phyloP scores from a whole-genome alignment of 2,329 filamentous ascomycete species.

The Colletotrichum graminicola region DNA sequence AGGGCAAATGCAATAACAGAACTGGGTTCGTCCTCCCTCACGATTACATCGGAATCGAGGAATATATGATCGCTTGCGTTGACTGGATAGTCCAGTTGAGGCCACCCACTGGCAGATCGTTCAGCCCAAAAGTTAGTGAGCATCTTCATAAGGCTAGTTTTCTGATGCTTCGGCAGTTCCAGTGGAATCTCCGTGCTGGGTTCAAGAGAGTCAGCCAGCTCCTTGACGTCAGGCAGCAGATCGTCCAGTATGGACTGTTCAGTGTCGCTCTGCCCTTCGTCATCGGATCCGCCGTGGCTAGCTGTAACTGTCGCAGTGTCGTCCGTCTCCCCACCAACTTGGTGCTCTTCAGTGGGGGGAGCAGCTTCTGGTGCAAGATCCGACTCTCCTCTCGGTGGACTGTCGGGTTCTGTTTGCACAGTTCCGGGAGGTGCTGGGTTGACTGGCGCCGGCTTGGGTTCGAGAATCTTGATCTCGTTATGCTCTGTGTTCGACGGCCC shows the following conservation, averaged over 20 bases:
- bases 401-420: constrained; percentile 41
- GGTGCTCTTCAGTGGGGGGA: constrained; percentile 34
- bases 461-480: constrained; percentile 37
- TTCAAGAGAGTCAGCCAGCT: constrained; percentile 73
- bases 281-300: constrained; percentile 74
- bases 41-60: constrained; percentile 95
- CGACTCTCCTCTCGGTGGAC: constrained; percentile 15
- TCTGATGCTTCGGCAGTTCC: constrained; percentile 92
- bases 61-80: constrained; percentile 93
- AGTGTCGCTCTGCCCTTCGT: constrained; percentile 77
- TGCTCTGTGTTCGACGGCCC: constrained; percentile 71
- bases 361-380: constrained; percentile 30
- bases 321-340: constrained; percentile 48
- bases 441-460: constrained; percentile 34
- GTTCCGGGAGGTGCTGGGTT: constrained; percentile 25
- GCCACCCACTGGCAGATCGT: constrained; percentile 94
- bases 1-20: constrained; percentile 95
- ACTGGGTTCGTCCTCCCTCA: constrained; percentile 96
- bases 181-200: constrained; percentile 71
- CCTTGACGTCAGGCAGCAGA: constrained; percentile 72
- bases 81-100: constrained; percentile 90
- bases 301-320: constrained; percentile 57
- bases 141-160: constrained; percentile 93
- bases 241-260: constrained; percentile 79
- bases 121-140: constrained; percentile 99